phyloP scores from a whole-genome alignment of 306 rosid species.

The Glycyrrhiza uralensis region DNA sequence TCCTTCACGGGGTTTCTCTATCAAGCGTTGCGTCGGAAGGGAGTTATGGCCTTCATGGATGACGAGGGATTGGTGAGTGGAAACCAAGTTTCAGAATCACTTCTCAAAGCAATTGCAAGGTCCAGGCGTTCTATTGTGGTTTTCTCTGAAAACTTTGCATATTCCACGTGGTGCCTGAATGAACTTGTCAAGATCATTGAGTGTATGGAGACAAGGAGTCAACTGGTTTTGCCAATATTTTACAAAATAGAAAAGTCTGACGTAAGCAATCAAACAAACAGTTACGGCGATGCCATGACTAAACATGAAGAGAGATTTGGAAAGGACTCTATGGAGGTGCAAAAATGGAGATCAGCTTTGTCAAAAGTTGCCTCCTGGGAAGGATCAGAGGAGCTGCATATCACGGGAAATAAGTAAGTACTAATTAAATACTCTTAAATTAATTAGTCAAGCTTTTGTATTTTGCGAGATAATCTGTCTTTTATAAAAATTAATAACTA shows the following conservation, averaged over 20 bases:
- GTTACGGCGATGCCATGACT: neutral
- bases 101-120: neutral
- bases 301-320: neutral
- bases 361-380: neutral
- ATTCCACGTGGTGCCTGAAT: conserved; percentile 3
- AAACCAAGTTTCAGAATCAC: neutral
- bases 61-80: conserved; percentile 6
- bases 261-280: neutral
- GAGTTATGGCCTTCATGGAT: conserved; percentile 17
- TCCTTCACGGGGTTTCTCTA: neutral
- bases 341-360: conserved; percentile 10
- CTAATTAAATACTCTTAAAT: too few relatives aligned
- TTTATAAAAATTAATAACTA: too few relatives aligned
- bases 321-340: neutral
- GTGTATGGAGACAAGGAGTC: neutral
- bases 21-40: neutral
- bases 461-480: too few relatives aligned
- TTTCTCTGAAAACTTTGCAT: conserved; percentile 14
- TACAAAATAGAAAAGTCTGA: neutral
- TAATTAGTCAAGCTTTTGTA: neutral
- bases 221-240: neutral
- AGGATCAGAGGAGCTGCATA: neutral
- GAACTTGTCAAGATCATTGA: neutral
- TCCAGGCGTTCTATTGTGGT: conserved; percentile 2
- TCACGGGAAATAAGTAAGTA: neutral